Base-by-base conservation (phyloP, 2,329 filamentous ascomycete species). In the Ophiobolus disseminans region DNA sequence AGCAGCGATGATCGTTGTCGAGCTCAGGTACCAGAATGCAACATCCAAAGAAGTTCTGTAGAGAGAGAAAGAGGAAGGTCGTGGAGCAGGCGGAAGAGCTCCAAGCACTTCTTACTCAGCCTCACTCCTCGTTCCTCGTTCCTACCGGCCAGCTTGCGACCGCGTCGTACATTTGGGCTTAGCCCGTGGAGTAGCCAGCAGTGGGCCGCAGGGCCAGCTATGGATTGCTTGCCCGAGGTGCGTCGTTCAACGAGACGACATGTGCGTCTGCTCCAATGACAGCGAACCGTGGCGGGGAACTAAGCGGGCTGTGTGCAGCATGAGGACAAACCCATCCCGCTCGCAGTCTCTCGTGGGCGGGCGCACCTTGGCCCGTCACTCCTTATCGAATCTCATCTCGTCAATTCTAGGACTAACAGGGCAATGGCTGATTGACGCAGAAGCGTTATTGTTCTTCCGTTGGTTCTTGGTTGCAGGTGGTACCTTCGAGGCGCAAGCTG, bases 271-370 rank as follows among this genome's bases (percentile, higher is more conserved):
- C 43, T 53, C 62, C 60, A 65, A 64, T 63, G 39, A 53, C 13
- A 45, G 32, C 26, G 22, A 40, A 25, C 26, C 20, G 55, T 62
- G 60, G 62, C 57, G 53, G 52, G 21, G 31, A 32, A 25, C 53
- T 52, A 58, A 53, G 54, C 35, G 44, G 59, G 58, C 59, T 62
- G 53, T 55, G 55, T 53, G 53, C 53, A 50, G 50, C 36, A 30
- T 38, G 14, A 26, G 30, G 40, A 46, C 38, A 43, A 35, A 45
- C 45, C 35, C 50, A 40, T 22, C 37, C 41, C 38, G 49, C 20
- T 45, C 8, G 26, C 36, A 34, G 41, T 16, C 16, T 17, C 32
- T 35, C 17, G 20, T 13, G 30, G 43, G 40, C 60, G 44, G 47
- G 40, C 55, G 36, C 39, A 41, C 39, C 49, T 54, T 57, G 57